phyloP scores from a whole-genome alignment of 169 alveolate genomes.

The Plasmodium sp. region DNA sequence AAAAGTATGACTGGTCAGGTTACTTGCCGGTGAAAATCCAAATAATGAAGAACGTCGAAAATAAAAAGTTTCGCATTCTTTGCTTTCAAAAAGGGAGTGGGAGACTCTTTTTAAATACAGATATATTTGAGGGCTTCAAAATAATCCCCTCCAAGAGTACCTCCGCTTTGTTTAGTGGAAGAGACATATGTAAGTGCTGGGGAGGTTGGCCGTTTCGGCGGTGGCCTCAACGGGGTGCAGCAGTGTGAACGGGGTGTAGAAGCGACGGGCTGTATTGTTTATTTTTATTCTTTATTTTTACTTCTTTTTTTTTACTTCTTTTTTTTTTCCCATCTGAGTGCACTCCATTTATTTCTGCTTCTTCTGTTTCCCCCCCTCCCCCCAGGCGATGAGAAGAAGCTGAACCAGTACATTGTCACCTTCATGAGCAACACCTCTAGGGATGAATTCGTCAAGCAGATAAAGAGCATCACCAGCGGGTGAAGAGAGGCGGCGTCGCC shows the following conservation, averaged over 20 bases:
- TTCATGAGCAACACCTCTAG: slow-evolving; percentile 43
- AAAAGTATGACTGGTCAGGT: slow-evolving; percentile 71
- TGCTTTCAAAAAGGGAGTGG: slow-evolving; percentile 86
- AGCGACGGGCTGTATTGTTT: too few species aligned
- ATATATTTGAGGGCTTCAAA: slow-evolving; percentile 67
- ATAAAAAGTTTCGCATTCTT: slow-evolving; percentile 27
- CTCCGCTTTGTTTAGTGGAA: slow-evolving; percentile 63
- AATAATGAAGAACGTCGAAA: slow-evolving; percentile 56
- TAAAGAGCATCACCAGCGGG: slow-evolving; percentile 4
- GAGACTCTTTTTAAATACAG: slow-evolving; percentile 80
- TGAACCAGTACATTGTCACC: slow-evolving; percentile 60
- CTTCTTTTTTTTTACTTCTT: too few species aligned
- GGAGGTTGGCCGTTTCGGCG: background rate
- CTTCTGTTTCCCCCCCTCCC: background rate
- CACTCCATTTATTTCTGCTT: background rate
- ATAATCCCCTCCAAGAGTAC: slow-evolving; percentile 42
- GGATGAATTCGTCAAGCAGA: slow-evolving; percentile 55
- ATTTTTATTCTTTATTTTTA: too few species aligned
- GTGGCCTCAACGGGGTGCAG: too few species aligned
- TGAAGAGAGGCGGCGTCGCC: background rate
- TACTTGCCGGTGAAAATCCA: slow-evolving; percentile 70
- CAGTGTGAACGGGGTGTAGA: too few species aligned
- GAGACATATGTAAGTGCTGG: slow-evolving; percentile 40
- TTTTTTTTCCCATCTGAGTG: background rate
- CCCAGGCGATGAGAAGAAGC: slow-evolving; percentile 59